Percentiles rank a stretch among this genome's conserved stretches.
Evolutionary conservation across 257 asterid genomes (phyloP).

Genomic region (Ocimum tenuiflorum): DNA sequence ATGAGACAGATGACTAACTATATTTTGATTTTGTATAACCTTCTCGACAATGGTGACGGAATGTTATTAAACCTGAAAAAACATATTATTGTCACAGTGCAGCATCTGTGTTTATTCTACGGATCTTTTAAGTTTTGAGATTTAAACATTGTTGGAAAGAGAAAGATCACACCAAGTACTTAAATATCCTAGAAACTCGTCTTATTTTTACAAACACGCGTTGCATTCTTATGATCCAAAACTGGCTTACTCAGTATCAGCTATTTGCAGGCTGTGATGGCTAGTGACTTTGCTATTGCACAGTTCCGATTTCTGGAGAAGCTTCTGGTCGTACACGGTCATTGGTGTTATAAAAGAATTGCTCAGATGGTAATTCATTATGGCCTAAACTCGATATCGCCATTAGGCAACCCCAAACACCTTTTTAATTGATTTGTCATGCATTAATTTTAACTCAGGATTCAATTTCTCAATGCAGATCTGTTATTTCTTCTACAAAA

Average conservation of each 20-base stretch:
- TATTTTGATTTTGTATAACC: too few relatives aligned
- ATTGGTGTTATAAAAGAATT: slow-evolving; percentile 98
- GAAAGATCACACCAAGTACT: too few relatives aligned
- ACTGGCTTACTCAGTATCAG: slow-evolving; percentile 31
- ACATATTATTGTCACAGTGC: too few relatives aligned
- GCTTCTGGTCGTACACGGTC: slow-evolving; percentile 93
- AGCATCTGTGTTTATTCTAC: too few relatives aligned
- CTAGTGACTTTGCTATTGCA: slow-evolving; percentile 95
- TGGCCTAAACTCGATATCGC: slow-evolving; percentile 2
- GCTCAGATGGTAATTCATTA: slow-evolving; percentile 81
- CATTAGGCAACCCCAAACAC: neutral
- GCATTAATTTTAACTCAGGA: slow-evolving; percentile 3
- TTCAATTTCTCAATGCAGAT: slow-evolving; percentile 49
- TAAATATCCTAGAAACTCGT: too few relatives aligned
- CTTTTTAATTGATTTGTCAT: neutral
- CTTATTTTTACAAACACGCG: neutral
- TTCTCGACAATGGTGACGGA: too few relatives aligned
- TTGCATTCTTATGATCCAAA: slow-evolving; percentile 22
- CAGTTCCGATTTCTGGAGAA: slow-evolving; percentile 93
- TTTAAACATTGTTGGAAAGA: too few relatives aligned
- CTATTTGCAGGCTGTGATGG: slow-evolving; percentile 97
- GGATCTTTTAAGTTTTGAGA: too few relatives aligned
- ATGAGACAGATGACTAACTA: too few relatives aligned
- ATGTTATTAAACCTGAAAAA: too few relatives aligned
- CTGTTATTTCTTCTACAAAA: slow-evolving; percentile 97